A percentile compares a stretch with the other conserved stretches of the same genome.
These are phyloP conservation scores for Naematelia encephala DNA, from an alignment of 768 basidiomycete genomes.

Conservation along the genomic window DNA sequence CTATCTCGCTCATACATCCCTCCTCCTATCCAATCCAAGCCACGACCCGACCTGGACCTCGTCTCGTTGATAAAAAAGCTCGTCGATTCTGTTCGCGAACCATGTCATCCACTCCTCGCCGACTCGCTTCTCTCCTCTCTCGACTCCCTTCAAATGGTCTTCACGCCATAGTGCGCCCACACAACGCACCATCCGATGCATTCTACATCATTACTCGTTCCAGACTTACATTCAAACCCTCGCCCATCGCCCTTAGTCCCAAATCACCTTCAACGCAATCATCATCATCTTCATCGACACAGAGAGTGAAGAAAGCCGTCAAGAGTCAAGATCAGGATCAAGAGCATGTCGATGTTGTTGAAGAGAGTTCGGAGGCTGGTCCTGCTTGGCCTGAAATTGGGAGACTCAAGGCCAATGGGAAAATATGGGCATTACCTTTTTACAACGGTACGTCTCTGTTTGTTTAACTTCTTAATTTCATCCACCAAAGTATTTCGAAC, in stretches of 20 bases:
- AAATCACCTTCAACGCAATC: not conserved
- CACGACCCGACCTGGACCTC: no score
- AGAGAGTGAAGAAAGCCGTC: no score
- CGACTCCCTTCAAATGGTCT: slow-evolving; percentile 2
- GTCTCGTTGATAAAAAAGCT: no score
- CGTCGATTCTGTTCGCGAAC: no score
- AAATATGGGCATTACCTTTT: slow-evolving; percentile 19
- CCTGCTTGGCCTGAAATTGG: slow-evolving; percentile 1
- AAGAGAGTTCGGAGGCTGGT: not conserved
- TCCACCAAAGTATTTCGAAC: no score
- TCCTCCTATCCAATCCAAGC: slow-evolving; percentile 12
- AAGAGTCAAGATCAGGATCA: not conserved
- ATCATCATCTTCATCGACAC: not conserved
- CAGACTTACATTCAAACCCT: slow-evolving; percentile 19
- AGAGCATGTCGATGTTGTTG: not conserved
- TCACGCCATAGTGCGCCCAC: slow-evolving; percentile 8
- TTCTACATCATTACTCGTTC: slow-evolving; percentile 21
- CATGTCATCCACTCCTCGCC: not conserved
- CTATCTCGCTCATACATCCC: slow-evolving; percentile 4
- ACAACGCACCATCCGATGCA: not conserved
- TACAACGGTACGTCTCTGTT: slow-evolving; percentile 13
- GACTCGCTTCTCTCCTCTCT: slow-evolving; percentile 6
- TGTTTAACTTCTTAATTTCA: no score
- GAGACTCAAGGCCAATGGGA: slow-evolving; percentile 13
- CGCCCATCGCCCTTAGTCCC: no score